Evolutionary conservation across 805 yeast species (phyloP).

Genomic region (Candida parachauliodes): DNA sequence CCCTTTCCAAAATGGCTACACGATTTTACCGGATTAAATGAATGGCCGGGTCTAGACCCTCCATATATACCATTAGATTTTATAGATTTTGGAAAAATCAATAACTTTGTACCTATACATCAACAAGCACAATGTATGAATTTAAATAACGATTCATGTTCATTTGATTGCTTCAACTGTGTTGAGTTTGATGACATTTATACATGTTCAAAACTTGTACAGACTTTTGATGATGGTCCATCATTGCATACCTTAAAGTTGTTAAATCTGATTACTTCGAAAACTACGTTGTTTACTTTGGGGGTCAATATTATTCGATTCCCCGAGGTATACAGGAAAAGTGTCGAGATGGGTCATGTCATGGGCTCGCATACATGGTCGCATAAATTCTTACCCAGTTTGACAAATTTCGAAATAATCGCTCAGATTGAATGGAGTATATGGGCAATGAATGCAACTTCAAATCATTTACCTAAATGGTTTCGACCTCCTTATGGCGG

Average conservation of each 20-base stretch:
- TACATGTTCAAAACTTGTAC: conserved; percentile 72
- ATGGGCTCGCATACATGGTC: conserved; percentile 92
- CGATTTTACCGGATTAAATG: conserved; percentile 64
- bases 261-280: conserved; percentile 43
- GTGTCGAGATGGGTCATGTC: conserved; percentile 65
- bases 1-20: conserved; percentile 80
- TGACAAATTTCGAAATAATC: conserved; percentile 74
- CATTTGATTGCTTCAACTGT: conserved; percentile 85
- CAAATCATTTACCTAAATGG: conserved; percentile 82
- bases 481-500: conserved; percentile 98
- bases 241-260: conserved; percentile 64
- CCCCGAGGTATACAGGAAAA: conserved; percentile 66
- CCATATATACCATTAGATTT: conserved; percentile 83
- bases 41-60: conserved; percentile 87
- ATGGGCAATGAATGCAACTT: conserved; percentile 98
- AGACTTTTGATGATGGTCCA: conserved; percentile 96
- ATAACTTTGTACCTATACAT: conserved; percentile 37
- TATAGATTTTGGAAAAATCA: conserved; percentile 50
- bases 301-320: conserved; percentile 76
- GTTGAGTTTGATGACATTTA: conserved; percentile 70
- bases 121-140: conserved; percentile 56
- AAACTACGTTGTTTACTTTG: conserved; percentile 78
- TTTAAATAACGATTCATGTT: conserved; percentile 40
- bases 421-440: conserved; percentile 94
- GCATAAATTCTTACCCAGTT: conserved; percentile 76